Evolutionary conservation across 2,329 filamentous ascomycete genomes (phyloP), one percentile per base, ranked within the genome.

Genomic region (Botrytis cinerea): DNA sequence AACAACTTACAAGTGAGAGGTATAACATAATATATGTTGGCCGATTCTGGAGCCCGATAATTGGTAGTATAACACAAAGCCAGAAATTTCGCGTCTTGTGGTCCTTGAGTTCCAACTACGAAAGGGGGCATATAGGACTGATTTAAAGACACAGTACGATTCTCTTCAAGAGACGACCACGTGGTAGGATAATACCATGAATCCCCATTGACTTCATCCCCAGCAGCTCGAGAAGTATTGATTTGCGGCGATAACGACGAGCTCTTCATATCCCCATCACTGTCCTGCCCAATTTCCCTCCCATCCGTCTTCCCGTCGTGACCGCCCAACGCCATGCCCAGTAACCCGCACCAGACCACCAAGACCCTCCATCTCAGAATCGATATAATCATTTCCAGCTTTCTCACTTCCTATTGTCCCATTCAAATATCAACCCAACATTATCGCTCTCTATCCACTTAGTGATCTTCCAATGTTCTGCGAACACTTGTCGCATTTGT

Each of bases 331-430:
- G 28, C 64, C 64, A 40, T 57, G 14, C 48, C 48, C 25, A 68
- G 35, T 40, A 68, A 40, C 25, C 64, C 48, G 35, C 8, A 28
- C 46, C 64, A 57, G 35, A 57, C 35, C 64, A 57, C 35, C 48
- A 68, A 68, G 35, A 28, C 25, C 48, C 48, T 68, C 64, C 64
- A 68, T 68, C 64, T 57, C n/a, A 57, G 46, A 43, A 48, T 68
- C 48, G 64, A 68, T 57, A 57, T 57, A 68, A 68, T 68, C 64
- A 68, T 68, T 68, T 68, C 64, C 64, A 57, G 48, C 35, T 57
- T 68, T 68, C 64, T 68, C 35, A 57, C 64, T 68, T 68, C 64
- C 48, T 54, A n/a, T n/a, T 28, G 25, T 57, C 64, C 35, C 48
- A 32, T 43, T 35, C 22, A 54, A 20, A 68, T 43, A 57, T 68